Conservation (phyloP, 1,284 basidiomycete species). For the Rhodotorula mucilaginosa region DNA sequence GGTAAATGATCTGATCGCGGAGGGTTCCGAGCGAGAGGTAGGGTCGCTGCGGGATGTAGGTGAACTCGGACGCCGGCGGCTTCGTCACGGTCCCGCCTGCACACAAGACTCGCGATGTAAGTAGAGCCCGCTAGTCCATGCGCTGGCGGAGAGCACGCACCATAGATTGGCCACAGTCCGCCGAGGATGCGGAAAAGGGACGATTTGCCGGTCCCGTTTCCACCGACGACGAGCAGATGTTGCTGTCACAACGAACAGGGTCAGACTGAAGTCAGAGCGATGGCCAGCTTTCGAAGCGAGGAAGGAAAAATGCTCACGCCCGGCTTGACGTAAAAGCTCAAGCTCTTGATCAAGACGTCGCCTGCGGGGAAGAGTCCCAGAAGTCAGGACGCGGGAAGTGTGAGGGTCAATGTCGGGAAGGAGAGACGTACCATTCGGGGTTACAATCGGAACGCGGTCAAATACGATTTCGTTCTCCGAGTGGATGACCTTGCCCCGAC, state of each 20-base stretch:
- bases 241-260: slow-evolving; percentile 55
- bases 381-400: too few species aligned
- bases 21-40: slow-evolving; percentile 91
- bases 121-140: too few species aligned
- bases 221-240: slow-evolving; percentile 82
- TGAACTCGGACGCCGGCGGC: slow-evolving; percentile 83
- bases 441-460: slow-evolving; percentile 89
- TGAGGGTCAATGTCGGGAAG: background rate
- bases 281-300: slow-evolving; percentile 3
- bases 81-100: slow-evolving; percentile 84
- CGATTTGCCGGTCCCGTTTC: slow-evolving; percentile 73
- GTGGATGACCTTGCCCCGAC: slow-evolving; percentile 74
- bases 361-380: slow-evolving; percentile 58
- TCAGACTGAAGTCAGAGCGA: background rate
- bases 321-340: slow-evolving; percentile 85
- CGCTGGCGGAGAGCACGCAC: slow-evolving; percentile 46
- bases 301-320: slow-evolving; percentile 62
- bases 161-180: slow-evolving; percentile 96
- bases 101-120: background rate
- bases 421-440: slow-evolving; percentile 69
- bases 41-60: slow-evolving; percentile 92
- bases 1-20: slow-evolving; percentile 80
- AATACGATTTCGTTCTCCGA: slow-evolving; percentile 82
- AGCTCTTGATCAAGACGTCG: slow-evolving; percentile 58
- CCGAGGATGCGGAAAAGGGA: slow-evolving; percentile 94